Conservation (phyloP, 1,284 basidiomycete species). For the Trametes polyzona region DNA sequence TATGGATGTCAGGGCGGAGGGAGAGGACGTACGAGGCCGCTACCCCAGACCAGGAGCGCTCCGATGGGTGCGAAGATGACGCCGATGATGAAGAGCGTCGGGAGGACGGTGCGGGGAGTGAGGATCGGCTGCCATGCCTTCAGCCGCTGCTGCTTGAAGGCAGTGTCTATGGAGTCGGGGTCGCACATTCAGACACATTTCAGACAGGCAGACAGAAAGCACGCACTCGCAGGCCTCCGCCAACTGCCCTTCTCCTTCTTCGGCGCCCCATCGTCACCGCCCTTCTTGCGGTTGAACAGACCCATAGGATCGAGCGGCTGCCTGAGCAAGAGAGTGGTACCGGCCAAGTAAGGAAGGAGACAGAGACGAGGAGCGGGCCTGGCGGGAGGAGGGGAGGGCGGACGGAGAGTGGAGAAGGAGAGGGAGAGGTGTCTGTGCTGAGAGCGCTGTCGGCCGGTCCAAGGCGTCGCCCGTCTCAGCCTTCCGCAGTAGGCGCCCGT, state of each 20-base stretch:
- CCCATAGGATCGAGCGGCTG: constrained; percentile 32
- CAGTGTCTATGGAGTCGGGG: no score
- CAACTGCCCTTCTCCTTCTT: constrained; percentile 90
- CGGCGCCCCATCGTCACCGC: constrained; percentile 31
- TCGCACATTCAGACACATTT: constrained; percentile 1
- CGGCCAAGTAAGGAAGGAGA: constrained; percentile 10
- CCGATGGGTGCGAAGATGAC: constrained; percentile 97
- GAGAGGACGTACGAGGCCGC: constrained; percentile 54
- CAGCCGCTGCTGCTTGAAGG: constrained; percentile 99
- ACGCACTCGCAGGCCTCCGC: constrained; percentile 87
- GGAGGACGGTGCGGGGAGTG: constrained; percentile 95
- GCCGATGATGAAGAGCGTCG: constrained; percentile 94
- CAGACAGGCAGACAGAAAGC: background rate
- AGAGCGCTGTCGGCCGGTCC: constrained; percentile 7
- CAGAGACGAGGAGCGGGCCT: background rate
- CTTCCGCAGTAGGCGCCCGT: constrained; percentile 6
- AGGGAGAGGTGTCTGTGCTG: constrained; percentile 1
- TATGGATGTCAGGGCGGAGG: background rate
- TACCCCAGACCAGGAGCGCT: constrained; percentile 91
- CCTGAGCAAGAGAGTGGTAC: constrained; percentile 12
- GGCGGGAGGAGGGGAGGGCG: constrained; percentile 1
- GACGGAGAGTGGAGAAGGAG: background rate
- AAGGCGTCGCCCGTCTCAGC: constrained; percentile 8
- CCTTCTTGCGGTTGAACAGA: constrained; percentile 43
- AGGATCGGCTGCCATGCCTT: constrained; percentile 99